Base-by-base conservation (phyloP, 495 filamentous ascomycete genomes). In the Pyrenula massariospora region DNA sequence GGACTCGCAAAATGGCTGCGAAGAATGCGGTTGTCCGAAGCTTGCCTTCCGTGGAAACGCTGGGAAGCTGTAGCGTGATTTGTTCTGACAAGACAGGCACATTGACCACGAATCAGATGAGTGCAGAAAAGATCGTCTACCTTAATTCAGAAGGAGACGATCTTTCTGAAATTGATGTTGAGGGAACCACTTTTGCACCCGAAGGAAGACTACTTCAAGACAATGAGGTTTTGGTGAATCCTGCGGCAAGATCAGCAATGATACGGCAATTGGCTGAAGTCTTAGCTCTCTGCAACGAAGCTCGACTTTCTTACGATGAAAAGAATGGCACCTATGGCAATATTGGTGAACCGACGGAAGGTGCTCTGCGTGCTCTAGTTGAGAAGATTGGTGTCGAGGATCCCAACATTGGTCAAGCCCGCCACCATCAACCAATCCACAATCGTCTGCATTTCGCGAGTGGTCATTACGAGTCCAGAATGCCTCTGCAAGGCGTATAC, bases 81-180 rank as follows among this genome's bases (percentile, higher is more conserved):
- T 99, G 94, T 74, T 99, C 94, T n/a, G 94, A 99, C 74, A 99
- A 99, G 77, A 99, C 94, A 1, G 94, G 94, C 59, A 99, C 94
- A 22, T 73, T 99, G 66, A 99, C 94, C 23, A 99, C 94, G 36
- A 99, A 97, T 73, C 91, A 99, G 71, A 99, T 99, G 94, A 96
- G 93, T 65, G 94, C 96, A 54, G 92, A 83, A 67, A 95, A 91
- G 71, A 77, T 96, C 48, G 87, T 96, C 24, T 88, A 88, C 66
- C 73, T 99, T 63, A 84, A 77, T 61, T 77, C 83, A 57, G 73
- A 80, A 54, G 91, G 89, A 42, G 78, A 75, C 52, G 84, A 81
- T 48, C 71, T 99, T 15, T 89, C 95, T 62, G 91, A 97, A 60
- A 77, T 97, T 31, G 84, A 91, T 59, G 84, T 99, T 36, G 86